Evolutionary conservation across 1,284 basidiomycete species (phyloP).

Genomic region (Hemileia vastatrix): DNA sequence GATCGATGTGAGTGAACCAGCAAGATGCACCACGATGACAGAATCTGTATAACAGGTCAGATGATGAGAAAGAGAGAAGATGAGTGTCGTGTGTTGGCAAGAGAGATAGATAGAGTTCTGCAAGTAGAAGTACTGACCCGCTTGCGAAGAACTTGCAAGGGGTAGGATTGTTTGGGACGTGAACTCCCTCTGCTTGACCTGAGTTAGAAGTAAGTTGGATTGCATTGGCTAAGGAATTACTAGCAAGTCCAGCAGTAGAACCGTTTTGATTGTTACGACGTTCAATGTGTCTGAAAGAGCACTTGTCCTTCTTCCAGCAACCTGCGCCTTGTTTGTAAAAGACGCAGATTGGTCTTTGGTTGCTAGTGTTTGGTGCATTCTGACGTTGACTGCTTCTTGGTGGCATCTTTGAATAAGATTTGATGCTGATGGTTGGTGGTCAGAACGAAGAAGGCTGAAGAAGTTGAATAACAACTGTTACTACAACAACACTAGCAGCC

Average conservation of each 20-base stretch:
- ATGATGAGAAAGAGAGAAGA: background rate
- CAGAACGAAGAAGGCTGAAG: no score
- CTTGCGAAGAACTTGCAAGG: conserved; percentile 5
- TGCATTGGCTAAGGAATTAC: background rate
- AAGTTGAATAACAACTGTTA: no score
- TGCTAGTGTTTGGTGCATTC: no score
- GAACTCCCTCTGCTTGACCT: background rate
- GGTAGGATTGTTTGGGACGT: conserved; percentile 1
- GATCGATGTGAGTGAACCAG: conserved; percentile 11
- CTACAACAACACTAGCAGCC: no score
- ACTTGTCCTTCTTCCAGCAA: background rate
- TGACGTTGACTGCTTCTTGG: no score
- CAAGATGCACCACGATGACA: conserved; percentile 27
- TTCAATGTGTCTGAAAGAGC: background rate
- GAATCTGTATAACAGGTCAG: conserved; percentile 2
- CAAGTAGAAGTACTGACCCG: background rate
- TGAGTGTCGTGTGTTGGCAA: conserved; percentile 7
- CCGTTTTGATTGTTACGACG: background rate
- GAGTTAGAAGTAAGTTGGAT: background rate
- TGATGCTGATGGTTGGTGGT: no score
- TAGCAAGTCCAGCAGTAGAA: background rate
- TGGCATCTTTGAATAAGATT: no score
- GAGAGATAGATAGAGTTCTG: conserved; percentile 19
- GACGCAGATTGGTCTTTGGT: background rate
- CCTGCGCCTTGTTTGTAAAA: background rate